These are phyloP conservation scores for Keithomyces neogunnii DNA, from an alignment of 2,329 filamentous ascomycete genomes.

Conservation along the genomic window DNA sequence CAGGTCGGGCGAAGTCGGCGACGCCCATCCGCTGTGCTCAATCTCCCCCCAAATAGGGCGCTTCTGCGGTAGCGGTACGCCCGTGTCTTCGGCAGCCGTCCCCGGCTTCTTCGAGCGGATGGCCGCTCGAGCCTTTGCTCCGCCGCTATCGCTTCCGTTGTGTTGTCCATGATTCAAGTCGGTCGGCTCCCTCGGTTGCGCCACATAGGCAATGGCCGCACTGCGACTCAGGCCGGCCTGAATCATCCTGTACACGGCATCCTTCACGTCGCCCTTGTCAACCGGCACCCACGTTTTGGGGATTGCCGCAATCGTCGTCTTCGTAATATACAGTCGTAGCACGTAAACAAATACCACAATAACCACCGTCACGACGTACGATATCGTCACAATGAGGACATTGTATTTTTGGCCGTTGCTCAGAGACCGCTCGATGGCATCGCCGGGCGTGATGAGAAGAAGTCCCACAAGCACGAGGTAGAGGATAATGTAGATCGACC, in stretches of 20 bases:
- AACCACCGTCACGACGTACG: conserved; percentile 64
- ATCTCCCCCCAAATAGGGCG: conserved; percentile 69
- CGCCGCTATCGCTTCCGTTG: conserved; percentile 5
- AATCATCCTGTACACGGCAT: conserved; percentile 68
- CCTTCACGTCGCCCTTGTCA: conserved; percentile 73
- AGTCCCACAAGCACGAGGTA: conserved; percentile 65
- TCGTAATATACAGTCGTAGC: conserved; percentile 78
- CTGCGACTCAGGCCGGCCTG: conserved; percentile 64
- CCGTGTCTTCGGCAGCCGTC: conserved; percentile 28
- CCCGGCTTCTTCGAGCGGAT: conserved; percentile 24
- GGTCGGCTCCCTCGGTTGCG: conserved; percentile 21
- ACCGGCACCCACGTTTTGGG: conserved; percentile 82
- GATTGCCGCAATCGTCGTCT: conserved; percentile 69
- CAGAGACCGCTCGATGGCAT: conserved; percentile 72
- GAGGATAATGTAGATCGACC: conserved; percentile 66
- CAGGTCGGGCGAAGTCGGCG: conserved; percentile 65
- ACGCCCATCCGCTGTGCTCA: conserved; percentile 81
- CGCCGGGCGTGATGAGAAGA: conserved; percentile 70
- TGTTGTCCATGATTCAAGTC: conserved; percentile 11
- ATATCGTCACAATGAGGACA: conserved; percentile 70
- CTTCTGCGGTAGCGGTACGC: conserved; percentile 41
- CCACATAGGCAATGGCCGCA: conserved; percentile 70
- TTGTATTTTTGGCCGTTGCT: conserved; percentile 62
- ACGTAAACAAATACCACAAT: conserved; percentile 71
- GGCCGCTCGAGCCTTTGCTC: conserved; percentile 5